Conservation (phyloP, 768 basidiomycete genomes). For the Hygrophorus russula region DNA sequence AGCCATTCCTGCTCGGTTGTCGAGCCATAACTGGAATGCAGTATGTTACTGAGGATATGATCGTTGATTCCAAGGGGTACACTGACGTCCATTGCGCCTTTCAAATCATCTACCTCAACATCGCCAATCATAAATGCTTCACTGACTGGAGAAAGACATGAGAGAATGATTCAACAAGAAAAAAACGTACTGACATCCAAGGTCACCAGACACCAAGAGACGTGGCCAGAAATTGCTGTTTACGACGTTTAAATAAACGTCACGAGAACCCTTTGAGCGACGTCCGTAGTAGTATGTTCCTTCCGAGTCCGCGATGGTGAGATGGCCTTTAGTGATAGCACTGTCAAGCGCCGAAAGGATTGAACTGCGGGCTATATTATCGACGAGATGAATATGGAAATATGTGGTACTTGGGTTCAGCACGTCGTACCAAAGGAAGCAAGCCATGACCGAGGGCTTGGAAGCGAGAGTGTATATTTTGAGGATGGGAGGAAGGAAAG, state of each 20-base stretch:
- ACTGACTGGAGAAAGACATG: constrained; percentile 33
- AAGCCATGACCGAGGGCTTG: constrained; percentile 39
- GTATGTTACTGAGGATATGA: constrained; percentile 6
- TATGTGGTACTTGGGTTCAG: too few species aligned
- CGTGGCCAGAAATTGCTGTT: constrained; percentile 62
- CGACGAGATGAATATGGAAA: constrained; percentile 7
- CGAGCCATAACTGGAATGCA: constrained; percentile 48
- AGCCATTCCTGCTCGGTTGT: constrained; percentile 51
- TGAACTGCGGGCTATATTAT: constrained; percentile 40
- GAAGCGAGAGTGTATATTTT: constrained; percentile 30
- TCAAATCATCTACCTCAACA: constrained; percentile 48
- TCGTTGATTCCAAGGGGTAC: constrained; percentile 1
- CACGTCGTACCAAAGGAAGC: constrained; percentile 36
- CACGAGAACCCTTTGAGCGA: constrained; percentile 47
- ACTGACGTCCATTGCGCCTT: constrained; percentile 53
- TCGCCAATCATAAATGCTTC: constrained; percentile 71
- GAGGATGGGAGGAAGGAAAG: constrained; percentile 33
- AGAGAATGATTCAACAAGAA: not conserved
- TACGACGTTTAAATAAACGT: constrained; percentile 44
- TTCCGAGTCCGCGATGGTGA: constrained; percentile 52
- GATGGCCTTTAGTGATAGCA: constrained; percentile 46
- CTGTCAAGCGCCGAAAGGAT: constrained; percentile 47
- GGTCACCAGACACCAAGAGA: constrained; percentile 49
- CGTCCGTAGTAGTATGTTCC: constrained; percentile 50
- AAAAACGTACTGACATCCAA: constrained; percentile 43